Base-by-base conservation (phyloP, 2,329 filamentous ascomycete species). In the Aspergillus ochraceoroseus region DNA sequence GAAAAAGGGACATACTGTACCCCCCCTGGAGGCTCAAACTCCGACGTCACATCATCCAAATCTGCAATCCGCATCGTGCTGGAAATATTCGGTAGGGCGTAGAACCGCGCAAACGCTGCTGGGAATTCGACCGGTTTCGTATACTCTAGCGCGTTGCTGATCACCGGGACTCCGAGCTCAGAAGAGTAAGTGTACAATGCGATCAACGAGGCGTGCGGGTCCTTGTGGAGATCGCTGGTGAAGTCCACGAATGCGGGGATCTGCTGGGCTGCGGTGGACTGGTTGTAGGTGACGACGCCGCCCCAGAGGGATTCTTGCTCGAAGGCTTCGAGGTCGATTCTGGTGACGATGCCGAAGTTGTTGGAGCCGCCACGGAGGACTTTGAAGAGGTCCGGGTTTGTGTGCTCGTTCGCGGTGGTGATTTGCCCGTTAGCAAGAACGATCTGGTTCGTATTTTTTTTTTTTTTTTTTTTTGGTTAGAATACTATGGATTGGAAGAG, bases 281-380 rank as follows among this genome's bases (percentile, higher is more conserved):
- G 41, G 27, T 30, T 25, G 29, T 28, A 42, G n/a, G 32, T 27
- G 17, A 30, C 28, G 3, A 43, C 32, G 2, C 57, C 57, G 6
- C 56, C 56, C 55, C 55, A 58, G 23, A 60, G 30, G 4, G 36
- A 20, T 9, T 44, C 44, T 7, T 33, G 32, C 2, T 43, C 33
- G 8, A 56, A 46, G 3, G 52, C 43, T 6, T 39, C 41, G 11
- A 57, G n/a, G 22, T 59, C 53, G 19, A 53, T 54, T 8, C 46
- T 46, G 11, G 55, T 58, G 19, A 58, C 54, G n/a, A 61, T 49
- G 30, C 74, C 76, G 45, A 73, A 77, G 53, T 76, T 78, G 57
- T 70, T 75, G n/a, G 71, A 70, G 11, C 77, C 76, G 7, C 76
- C 77, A 41, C 72, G 71, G 3, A 80, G 65, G 0, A 71, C 74